Base-by-base conservation (phyloP, 768 basidiomycete species). In the Russula brevipes region DNA sequence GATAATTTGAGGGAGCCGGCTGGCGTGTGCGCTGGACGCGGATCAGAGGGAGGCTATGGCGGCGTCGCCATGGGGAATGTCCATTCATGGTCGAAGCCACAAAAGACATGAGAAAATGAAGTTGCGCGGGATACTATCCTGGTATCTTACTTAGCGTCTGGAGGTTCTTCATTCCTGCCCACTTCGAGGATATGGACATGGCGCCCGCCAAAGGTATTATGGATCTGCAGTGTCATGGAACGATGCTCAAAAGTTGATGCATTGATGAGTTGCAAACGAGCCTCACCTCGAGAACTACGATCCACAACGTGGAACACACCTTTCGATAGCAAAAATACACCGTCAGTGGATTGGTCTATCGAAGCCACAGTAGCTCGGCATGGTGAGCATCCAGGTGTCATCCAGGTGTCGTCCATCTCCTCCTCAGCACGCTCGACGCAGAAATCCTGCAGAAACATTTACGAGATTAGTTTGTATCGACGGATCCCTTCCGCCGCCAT, bases 371-470 rank as follows among this genome's bases (percentile, higher is more conserved):
- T 83, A 82, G 57, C 80, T 83, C 3, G 87, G 88, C 84, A 88
- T 88, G 2, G 88, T 87, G 73, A 89, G 75, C 77, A 89, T 81
- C 86, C 87, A 91, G 0, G 81, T 80, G 62, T 83, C 83, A n/a
- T n/a, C n/a, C n/a, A n/a, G n/a, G n/a, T n/a, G n/a, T n/a, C n/a
- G 6, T 78, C 73, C 5, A 86, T 41, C 31, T 67, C 57, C 4
- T 54, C 69, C 9, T 66, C 69, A 2, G 33, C 55, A 24, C 44
- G 6, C 19, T 63, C 56, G 51, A 66, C 70, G 0, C 77, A 77
- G 10, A 73, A 73, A 39, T 67, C 58, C 7, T 33, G 54, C 8
- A 86, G 68, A 5, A 79, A n/a, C 59, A 0, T 61, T 70, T 36
- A 70, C 70, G 2, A 86, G 73, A 66, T 83, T 84, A 12, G 69